Conservation (phyloP, 306 rosid species). For the Sesbania bispinosa region DNA sequence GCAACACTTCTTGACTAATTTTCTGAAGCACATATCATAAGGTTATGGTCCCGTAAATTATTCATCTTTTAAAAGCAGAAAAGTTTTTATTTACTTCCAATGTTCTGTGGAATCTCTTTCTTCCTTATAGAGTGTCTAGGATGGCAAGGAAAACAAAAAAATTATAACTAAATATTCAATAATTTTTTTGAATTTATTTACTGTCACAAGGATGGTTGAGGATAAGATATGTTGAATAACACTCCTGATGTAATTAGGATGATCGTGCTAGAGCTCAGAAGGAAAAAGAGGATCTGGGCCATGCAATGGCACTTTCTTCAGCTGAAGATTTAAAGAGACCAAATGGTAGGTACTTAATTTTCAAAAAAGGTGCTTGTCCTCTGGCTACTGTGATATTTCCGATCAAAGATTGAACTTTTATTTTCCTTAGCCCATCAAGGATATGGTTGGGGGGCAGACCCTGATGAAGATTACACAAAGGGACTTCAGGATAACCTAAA, state of each 20-base stretch:
- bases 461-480: constrained; percentile 48
- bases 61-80: background rate
- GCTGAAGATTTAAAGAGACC: constrained; percentile 69
- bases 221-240: constrained; percentile 7
- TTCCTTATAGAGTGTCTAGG: too few relatives aligned
- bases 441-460: constrained; percentile 41
- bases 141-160: too few relatives aligned
- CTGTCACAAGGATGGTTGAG: background rate
- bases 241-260: constrained; percentile 50
- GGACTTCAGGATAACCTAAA: constrained; percentile 38
- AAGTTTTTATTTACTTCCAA: background rate
- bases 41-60: background rate
- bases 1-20: background rate
- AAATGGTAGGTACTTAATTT: constrained; percentile 42
- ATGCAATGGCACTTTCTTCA: constrained; percentile 62
- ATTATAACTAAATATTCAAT: background rate
- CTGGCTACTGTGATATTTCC: background rate
- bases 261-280: constrained; percentile 65
- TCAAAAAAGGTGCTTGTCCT: background rate
- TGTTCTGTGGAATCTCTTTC: background rate
- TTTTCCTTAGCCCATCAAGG: constrained; percentile 42
- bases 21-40: background rate
- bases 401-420: background rate
- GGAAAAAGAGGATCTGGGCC: constrained; percentile 78
- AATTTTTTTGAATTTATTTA: background rate